Base-by-base conservation (phyloP, 2,329 filamentous ascomycete genomes). In the Aspergillus sp. region DNA sequence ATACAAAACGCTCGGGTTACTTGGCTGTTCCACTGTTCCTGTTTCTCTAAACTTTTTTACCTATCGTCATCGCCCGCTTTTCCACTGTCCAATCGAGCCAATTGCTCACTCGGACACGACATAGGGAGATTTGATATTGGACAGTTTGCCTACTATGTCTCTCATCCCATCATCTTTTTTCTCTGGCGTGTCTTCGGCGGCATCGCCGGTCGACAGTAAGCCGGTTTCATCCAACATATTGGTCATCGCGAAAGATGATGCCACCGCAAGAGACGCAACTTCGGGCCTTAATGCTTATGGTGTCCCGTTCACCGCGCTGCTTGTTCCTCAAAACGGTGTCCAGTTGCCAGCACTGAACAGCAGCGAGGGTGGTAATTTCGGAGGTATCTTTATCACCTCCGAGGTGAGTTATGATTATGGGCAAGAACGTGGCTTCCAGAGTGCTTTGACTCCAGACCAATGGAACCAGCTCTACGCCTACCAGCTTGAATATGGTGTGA, bases 261-360 rank as follows among this genome's bases (percentile, higher is more conserved):
- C 67, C 20, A 71, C 76, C 2, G 76, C 75, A 7, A 65, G 64
- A 15, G 73, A 74, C 23, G 75, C 75, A 10, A 74, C 71, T 32
- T 74, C 74, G 10, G 80, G 80, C 20, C 71, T 84, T 7, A 76
- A 79, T 57, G 79, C 72, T 49, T 83, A 84, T 56, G 80, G 79
- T 27, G 83, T 84, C 52, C 78, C 80, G 1, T 83, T 74, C 55
- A 68, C 81, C 54, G 69, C 74, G 5, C 57, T 82, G 9, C 53
- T 76, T 17, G 78, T 84, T n/a, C 79, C 79, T 6, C 69, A 78
- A 55, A 56, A 60, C 5, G 80, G 80, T 12, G 65, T 71, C 4
- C 54, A 65, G 15, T 72, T 84, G 23, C 81, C 81, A 1, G 52
- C 63, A 0, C 70, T 84, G 27, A 82, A 77, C 56, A 67, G 69